Base-by-base conservation (phyloP, 192 early-diverging fungal species). In the Podila minutissima region DNA sequence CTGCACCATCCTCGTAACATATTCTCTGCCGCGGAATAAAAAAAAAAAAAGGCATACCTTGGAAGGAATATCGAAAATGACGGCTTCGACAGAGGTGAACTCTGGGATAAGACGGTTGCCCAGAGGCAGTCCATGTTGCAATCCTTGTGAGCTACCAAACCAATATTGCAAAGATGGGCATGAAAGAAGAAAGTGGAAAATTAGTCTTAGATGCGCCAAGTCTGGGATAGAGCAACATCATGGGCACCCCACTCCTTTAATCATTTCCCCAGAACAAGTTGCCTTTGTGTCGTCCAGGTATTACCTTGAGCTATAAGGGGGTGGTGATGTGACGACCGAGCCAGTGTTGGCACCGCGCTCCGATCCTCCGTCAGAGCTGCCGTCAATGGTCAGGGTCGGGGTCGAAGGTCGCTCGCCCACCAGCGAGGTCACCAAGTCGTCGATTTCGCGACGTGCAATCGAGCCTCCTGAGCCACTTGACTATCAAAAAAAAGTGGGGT, bases 21-120 rank as follows among this genome's bases (percentile, higher is more conserved):
- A 41, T 37, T 33, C 33, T 29, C 31, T 75, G 10, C 35, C 4
- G 20, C 1, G 62, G 15, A 5, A 61, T 58, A 17, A 64, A 1
- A 66, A 61, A 62, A 17, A 64, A 1, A 66, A 11, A n/a, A 57
- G 7, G 7, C 63, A 58, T 67, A 94, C 97, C 83, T 88, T 86
- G 13, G 98, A 94, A 57, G 95, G 87, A 75, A 96, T 89, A 75
- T 99, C 98, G 63, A 96, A 87, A 41, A 96, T 76, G n/a, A 93
- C 88, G 58, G 93, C 87, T 58, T 95, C 92, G 13, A 88, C 86
- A n/a, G 90, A 88, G 8, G 83, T 85, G 51, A 97, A 89, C 69
- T 92, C 92, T 20, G 90, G 90, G 66, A 91, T 86, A 62, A 83
- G 73, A 5, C 84, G 41, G 5, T 60, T 33, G 19, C 62, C 63